Base-by-base conservation (phyloP, 2,329 filamentous ascomycete genomes). In the Exserohilum rostratum region DNA sequence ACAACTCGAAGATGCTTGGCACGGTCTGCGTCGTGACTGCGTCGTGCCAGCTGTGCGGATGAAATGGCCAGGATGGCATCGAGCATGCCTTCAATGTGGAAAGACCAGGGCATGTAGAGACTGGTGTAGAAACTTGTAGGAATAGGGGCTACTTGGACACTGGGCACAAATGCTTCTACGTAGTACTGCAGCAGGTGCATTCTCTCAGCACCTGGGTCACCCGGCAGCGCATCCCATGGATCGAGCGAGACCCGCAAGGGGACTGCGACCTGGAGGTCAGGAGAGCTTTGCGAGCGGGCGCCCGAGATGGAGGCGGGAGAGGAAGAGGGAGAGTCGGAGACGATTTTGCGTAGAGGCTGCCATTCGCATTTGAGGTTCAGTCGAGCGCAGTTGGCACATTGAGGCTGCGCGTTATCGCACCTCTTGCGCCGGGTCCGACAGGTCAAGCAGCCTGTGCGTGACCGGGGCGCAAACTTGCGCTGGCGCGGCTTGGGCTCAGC, bases 71-170 rank as follows among this genome's bases (percentile, higher is more conserved):
- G 61, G 25, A 75, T 72, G 27, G 69, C 71, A 52, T 75, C 65
- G 18, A 75, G 58, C 64, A 75, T 68, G 13, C 72, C 72, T 31
- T 74, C 64, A 12, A 67, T 70, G 30, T 71, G 57, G 31, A 72
- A 69, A 13, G 72, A 71, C 72, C 71, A 73, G 18, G 72, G 72
- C 55, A 75, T 70, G 42, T 75, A 75, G 10, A 74, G 57, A 5
- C 59, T 60, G 2, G 69, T 75, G 50, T 74, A 75, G 52, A 73
- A 75, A 50, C 70, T 72, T 2, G 68, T 68, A 9, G 68, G 60
- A n/a, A 66, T 74, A 7, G 64, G 66, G 12, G 72, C 72, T 15
- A 75, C 69, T 13, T 71, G 73, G 10, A 75, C 67, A 52, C 72
- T 74, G 38, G 71, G 72, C 25, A 75, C 70, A 29, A 70, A 73